Conservation (phyloP, 2,329 filamentous ascomycete species). For the Colletotrichum falcatum region DNA sequence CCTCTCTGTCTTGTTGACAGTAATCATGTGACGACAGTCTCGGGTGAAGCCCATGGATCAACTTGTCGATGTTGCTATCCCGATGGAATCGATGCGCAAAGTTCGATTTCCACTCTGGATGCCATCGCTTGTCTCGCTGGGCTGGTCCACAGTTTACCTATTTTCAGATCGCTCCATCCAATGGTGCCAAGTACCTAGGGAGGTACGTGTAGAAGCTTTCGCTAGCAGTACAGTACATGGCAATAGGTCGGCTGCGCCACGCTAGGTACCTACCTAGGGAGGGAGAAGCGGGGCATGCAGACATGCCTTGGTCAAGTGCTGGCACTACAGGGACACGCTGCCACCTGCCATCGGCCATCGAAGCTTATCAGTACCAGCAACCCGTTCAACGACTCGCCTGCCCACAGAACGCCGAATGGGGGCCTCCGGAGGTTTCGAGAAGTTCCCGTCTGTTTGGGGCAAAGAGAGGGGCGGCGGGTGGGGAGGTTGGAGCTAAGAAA, state of each 20-base stretch:
- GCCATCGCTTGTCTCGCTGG: not conserved
- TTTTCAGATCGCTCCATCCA: not conserved
- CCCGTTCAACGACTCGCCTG: not conserved
- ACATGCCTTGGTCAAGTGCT: not conserved
- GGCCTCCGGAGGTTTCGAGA: not conserved
- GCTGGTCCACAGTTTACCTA: not conserved
- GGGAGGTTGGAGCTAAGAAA: slow-evolving; percentile 6
- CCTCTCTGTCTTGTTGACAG: not conserved
- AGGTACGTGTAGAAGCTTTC: not conserved
- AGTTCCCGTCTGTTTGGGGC: slow-evolving; percentile 3
- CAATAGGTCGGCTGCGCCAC: too few relatives aligned
- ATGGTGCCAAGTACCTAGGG: too few relatives aligned
- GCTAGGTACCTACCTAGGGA: not conserved
- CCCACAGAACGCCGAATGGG: not conserved
- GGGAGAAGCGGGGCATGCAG: not conserved
- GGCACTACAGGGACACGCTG: not conserved
- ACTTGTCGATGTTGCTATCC: slow-evolving; percentile 14
- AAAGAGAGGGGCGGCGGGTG: not conserved
- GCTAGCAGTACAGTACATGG: not conserved
- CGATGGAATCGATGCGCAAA: slow-evolving; percentile 5
- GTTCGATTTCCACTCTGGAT: not conserved
- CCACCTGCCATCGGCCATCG: not conserved
- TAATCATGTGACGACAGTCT: not conserved
- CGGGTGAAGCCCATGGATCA: not conserved
- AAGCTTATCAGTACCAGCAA: not conserved